phyloP scores from a whole-genome alignment of 1,284 basidiomycete species.

The Trichosporon inkin region DNA sequence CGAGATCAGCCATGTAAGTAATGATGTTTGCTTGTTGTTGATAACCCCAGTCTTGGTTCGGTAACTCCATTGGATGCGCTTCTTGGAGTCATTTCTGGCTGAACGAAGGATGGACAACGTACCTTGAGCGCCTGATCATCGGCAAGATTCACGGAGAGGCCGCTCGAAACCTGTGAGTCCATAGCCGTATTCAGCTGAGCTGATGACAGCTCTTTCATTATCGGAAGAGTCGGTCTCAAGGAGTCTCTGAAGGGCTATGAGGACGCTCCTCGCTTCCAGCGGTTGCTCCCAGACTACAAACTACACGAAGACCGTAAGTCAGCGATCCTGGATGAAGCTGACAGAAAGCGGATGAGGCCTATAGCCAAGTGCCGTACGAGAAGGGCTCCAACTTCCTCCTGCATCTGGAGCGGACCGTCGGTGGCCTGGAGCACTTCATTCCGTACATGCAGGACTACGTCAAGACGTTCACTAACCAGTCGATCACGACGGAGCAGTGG shows the following conservation, averaged over 20 bases:
- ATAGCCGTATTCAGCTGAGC: not conserved
- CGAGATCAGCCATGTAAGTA: slow-evolving; percentile 50
- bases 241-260: slow-evolving; percentile 61
- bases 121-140: slow-evolving; percentile 75
- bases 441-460: slow-evolving; percentile 66
- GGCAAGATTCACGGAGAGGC: slow-evolving; percentile 69
- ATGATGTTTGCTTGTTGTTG: slow-evolving; percentile 21
- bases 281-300: slow-evolving; percentile 78
- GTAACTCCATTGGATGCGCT: slow-evolving; percentile 62
- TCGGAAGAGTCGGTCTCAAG: slow-evolving; percentile 60
- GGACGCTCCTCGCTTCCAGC: slow-evolving; percentile 65
- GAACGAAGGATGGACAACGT: slow-evolving; percentile 91
- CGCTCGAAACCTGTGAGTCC: slow-evolving; percentile 62
- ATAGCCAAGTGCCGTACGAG: slow-evolving; percentile 64
- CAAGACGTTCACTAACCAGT: slow-evolving; percentile 58
- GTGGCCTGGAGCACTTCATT: slow-evolving; percentile 78
- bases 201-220: slow-evolving; percentile 42
- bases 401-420: slow-evolving; percentile 68
- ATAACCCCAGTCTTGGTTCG: slow-evolving; percentile 69
- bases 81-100: slow-evolving; percentile 74
- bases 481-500: slow-evolving; percentile 86
- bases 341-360: slow-evolving; percentile 69
- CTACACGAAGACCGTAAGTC: slow-evolving; percentile 46
- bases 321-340: not conserved
- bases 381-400: slow-evolving; percentile 69